Evolutionary conservation across 768 basidiomycete genomes (phyloP), one percentile per base, ranked within the genome.

Genomic region (Lentinula boryana): DNA sequence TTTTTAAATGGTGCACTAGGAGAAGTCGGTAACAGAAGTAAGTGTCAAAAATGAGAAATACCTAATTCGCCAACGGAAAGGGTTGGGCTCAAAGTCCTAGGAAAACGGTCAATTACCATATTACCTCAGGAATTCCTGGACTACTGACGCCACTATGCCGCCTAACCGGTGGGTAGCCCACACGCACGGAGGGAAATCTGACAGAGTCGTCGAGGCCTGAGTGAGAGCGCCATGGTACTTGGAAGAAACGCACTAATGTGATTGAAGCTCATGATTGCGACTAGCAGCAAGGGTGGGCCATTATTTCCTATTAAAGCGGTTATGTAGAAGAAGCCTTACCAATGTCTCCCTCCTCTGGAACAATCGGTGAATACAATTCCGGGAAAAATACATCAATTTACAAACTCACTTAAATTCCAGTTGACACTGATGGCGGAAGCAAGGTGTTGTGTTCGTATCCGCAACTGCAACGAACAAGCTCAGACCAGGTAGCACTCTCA

Each of bases 101-200:
- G 40, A 21, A 12, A 27, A 23, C 57, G 33, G 23, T 48, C 31
- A 40, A 23, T 13, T 9, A 36, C 13, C 32, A 52, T 46, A 58
- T 54, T 7, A 15, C 35, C 16, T 15, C 9, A 15, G 16, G 18
- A 16, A 46, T 21, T 27, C 18, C 48, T 18, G 35, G 32, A n/a
- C n/a, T 38, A 54, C 75, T 63, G 61, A 78, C 77, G 76, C 73
- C 23, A 77, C 68, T 56, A 77, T 72, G 48, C 62, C 75, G 27
- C 78, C 78, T n/a, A 79, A 64, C 44, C 76, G 68, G 63, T 78
- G 77, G 5, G 68, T 63, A 13, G 75, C 78, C 77, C 78, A 79
- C 2, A 75, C 70, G 21, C 70, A 73, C 8, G 67, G 59, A 8
- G 72, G 66, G 59, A 75, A 80, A 54, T 77, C 76, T 78, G 54